A percentile compares a stretch with the other conserved stretches of the same genome.
These are phyloP conservation scores for Guyanaporus albipodus DNA, from an alignment of 768 basidiomycete species.

Conservation along the genomic window DNA sequence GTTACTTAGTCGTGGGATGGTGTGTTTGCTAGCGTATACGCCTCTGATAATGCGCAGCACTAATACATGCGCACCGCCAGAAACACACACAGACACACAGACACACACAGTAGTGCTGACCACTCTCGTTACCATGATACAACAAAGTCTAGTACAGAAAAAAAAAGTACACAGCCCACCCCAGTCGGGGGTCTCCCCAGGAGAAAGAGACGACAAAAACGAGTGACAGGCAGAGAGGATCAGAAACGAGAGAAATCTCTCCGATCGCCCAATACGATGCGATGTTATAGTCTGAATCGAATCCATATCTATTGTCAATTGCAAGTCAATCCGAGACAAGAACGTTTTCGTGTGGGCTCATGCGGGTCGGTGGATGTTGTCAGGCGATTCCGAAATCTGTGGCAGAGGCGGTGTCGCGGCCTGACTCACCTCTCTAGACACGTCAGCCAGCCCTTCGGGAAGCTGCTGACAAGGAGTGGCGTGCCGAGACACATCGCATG, in stretches of 20 bases:
- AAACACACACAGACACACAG: no score
- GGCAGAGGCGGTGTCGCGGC: conserved; percentile 2
- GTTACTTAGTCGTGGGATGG: no score
- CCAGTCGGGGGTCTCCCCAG: conserved; percentile 8
- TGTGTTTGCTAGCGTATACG: conserved; percentile 9
- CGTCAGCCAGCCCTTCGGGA: conserved; percentile 1
- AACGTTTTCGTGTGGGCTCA: conserved; percentile 10
- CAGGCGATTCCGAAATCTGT: conserved; percentile 3
- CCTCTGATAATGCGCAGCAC: background rate
- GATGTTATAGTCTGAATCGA: conserved; percentile 19
- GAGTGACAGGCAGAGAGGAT: conserved; percentile 5
- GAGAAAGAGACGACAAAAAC: conserved; percentile 4
- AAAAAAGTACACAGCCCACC: conserved; percentile 10
- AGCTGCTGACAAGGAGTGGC: conserved; percentile 6
- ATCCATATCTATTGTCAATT: conserved; percentile 20
- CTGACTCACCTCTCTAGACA: conserved; percentile 24
- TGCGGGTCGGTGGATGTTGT: background rate
- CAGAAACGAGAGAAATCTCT: conserved; percentile 12
- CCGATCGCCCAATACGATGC: conserved; percentile 5
- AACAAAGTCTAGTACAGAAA: conserved; percentile 6
- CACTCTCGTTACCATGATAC: conserved; percentile 13
- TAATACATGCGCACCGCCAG: no score
- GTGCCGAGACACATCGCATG: conserved; percentile 7
- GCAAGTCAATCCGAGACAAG: conserved; percentile 11
- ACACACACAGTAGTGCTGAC: no score